Evolutionary conservation across 1,139 yeast genomes (phyloP).

Genomic region (Arxiozyma heterogenica): DNA sequence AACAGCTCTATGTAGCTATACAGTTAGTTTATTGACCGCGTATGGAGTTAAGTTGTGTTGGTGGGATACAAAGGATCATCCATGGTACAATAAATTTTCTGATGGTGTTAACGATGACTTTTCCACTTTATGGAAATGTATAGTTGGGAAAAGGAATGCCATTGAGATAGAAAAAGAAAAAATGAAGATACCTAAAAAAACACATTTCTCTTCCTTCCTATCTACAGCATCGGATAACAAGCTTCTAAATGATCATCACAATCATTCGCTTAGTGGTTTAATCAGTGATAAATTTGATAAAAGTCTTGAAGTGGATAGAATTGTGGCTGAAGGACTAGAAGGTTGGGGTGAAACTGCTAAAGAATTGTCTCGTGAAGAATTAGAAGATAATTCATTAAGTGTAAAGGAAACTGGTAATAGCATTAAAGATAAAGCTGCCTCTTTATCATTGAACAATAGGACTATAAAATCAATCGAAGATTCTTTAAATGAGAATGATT

Average conservation of each 20-base stretch:
- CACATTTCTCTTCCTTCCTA: background rate
- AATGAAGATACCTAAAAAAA: background rate
- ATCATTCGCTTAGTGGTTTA: no score
- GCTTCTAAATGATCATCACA: background rate
- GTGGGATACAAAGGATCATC: background rate
- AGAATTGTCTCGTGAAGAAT: slow-evolving; percentile 35
- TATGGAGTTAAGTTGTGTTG: background rate
- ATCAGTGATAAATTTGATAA: background rate
- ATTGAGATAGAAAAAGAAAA: background rate
- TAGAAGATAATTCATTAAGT: slow-evolving; percentile 22
- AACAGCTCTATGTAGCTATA: slow-evolving; percentile 8
- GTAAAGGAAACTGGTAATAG: background rate
- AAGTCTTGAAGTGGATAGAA: slow-evolving; percentile 12
- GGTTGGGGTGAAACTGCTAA: slow-evolving; percentile 41
- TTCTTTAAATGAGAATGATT: slow-evolving; percentile 12
- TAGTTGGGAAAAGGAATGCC: background rate
- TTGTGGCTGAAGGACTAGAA: slow-evolving; percentile 26
- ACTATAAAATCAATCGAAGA: background rate
- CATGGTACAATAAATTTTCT: slow-evolving; percentile 2
- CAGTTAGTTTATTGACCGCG: slow-evolving; percentile 28
- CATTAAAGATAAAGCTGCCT: background rate
- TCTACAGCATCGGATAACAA: background rate
- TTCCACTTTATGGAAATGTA: background rate
- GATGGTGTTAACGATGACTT: slow-evolving; percentile 8
- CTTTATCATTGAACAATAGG: background rate